phyloP scores from a whole-genome alignment of 2,329 filamentous ascomycete genomes.

The Blumeria hordei region DNA sequence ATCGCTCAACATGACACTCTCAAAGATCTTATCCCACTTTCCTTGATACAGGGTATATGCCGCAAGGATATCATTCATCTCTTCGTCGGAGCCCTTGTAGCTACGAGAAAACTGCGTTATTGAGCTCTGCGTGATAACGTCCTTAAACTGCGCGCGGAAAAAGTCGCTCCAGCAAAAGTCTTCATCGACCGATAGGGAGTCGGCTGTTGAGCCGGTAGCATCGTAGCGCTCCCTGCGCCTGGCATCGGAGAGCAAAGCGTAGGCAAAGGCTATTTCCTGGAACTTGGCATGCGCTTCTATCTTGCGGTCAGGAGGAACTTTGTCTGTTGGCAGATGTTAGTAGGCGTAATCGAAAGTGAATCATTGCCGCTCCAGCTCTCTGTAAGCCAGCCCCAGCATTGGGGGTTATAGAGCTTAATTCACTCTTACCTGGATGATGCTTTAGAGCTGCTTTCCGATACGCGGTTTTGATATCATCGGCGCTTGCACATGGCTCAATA shows the following conservation, averaged over 20 bases:
- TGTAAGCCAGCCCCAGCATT: no score
- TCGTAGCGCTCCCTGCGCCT: constrained; percentile 69
- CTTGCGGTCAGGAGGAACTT: constrained; percentile 43
- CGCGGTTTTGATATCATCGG: constrained; percentile 63
- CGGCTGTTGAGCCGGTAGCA: constrained; percentile 66
- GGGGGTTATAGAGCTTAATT: no score
- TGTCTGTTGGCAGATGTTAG: constrained; percentile 30
- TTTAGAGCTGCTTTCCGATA: constrained; percentile 81
- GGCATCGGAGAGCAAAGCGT: constrained; percentile 72
- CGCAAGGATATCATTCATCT: constrained; percentile 49
- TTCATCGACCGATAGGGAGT: constrained; percentile 54
- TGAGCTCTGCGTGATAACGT: constrained; percentile 47
- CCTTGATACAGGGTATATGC: constrained; percentile 55
- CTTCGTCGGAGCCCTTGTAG: constrained; percentile 74
- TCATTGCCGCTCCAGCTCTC: no score
- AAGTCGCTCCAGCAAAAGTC: constrained; percentile 75
- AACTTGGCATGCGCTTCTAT: constrained; percentile 56
- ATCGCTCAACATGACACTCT: constrained; percentile 67
- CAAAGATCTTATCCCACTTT: constrained; percentile 53
- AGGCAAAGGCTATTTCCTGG: constrained; percentile 79
- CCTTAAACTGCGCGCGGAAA: constrained; percentile 63
- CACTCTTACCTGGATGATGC: constrained; percentile 48
- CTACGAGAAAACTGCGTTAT: constrained; percentile 52
- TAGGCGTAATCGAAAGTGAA: no score
- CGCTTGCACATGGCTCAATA: constrained; percentile 44